These are phyloP conservation scores for Magnaporthales sp. DNA, from an alignment of 2,329 filamentous ascomycete species.

Conservation along the genomic window DNA sequence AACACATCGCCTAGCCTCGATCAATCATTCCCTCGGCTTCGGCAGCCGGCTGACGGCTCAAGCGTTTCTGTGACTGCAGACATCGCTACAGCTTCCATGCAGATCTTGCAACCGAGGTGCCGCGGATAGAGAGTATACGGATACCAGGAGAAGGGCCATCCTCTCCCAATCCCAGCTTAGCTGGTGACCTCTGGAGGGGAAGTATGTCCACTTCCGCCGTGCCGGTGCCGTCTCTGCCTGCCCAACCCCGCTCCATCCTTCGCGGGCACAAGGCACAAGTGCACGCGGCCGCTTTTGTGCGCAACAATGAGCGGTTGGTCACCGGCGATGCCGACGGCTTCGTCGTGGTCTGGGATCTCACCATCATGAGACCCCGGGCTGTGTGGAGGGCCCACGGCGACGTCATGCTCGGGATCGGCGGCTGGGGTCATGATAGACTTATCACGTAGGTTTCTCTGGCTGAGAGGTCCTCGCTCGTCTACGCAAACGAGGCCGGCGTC, in stretches of 20 bases:
- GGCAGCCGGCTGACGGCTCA: neutral
- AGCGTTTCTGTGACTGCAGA: neutral
- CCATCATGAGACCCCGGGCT: conserved; percentile 69
- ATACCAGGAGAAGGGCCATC: neutral
- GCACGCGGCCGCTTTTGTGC: conserved; percentile 66
- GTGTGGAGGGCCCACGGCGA: conserved; percentile 82
- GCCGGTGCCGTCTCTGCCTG: conserved; percentile 6
- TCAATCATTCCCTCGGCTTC: neutral
- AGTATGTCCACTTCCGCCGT: neutral
- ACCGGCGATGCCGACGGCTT: conserved; percentile 89
- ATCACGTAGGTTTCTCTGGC: conserved; percentile 62
- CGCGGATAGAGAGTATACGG: neutral
- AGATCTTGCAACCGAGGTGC: neutral
- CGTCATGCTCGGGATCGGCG: conserved; percentile 65
- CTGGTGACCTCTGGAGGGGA: too few species aligned
- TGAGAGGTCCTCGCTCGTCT: too few species aligned
- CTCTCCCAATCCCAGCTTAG: neutral
- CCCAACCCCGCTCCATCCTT: conserved; percentile 56
- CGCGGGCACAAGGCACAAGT: conserved; percentile 79
- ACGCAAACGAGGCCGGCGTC: neutral
- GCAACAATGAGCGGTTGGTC: conserved; percentile 64
- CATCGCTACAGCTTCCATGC: neutral
- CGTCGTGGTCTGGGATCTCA: conserved; percentile 76
- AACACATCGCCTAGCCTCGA: neutral
- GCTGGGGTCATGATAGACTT: conserved; percentile 63